Base-by-base conservation (phyloP, 2,329 filamentous ascomycete genomes). In the Tolypocladium sp. region DNA sequence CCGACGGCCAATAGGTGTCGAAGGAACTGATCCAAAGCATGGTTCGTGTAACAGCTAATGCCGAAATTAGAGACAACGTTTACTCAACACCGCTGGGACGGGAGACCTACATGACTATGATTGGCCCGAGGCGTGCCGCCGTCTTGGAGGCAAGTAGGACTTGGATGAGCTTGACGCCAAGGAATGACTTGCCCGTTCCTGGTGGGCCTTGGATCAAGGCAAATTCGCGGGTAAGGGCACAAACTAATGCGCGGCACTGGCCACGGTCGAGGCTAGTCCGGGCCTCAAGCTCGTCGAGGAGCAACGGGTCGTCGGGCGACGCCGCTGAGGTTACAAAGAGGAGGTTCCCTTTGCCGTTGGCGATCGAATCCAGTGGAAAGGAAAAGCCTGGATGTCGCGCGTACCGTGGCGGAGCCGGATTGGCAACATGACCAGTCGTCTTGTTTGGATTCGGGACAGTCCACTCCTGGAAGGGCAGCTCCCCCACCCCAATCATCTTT, bases 191-290 rank as follows among this genome's bases (percentile, higher is more conserved):
- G 0, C 88, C 87, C 0, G 87, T 90, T 0, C 88, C 87, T 0
- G 87, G 87, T 0, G 87, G 87, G 0, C 88, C 88, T 71, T 90
- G 86, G 13, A 89, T 86, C 4, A 89, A 73, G 1, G 83, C 80
- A 9, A 88, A 69, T 40, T 77, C 76, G 1, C 78, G 75, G 0
- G 73, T 76, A 0, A 90, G 69, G 3, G 82, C 77, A 25, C 77
- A 71, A 0, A 86, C 62, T 0, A 89, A 68, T 2, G 84, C 83
- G 4, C 63, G 60, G 4, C 79, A 78, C 60, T 84, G 80, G 0
- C 76, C 78, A 1, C 64, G 59, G 62, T 89, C 86, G 0, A 90
- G 76, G 0, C 67, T 73, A 0, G 82, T 77, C 17, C 68, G 65
- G 0, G 67, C 52, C 3, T 65, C 61, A 3, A 79, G 65, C 4